Evolutionary conservation across 257 asterid genomes (phyloP).

Genomic region (Buddleja alternifolia): DNA sequence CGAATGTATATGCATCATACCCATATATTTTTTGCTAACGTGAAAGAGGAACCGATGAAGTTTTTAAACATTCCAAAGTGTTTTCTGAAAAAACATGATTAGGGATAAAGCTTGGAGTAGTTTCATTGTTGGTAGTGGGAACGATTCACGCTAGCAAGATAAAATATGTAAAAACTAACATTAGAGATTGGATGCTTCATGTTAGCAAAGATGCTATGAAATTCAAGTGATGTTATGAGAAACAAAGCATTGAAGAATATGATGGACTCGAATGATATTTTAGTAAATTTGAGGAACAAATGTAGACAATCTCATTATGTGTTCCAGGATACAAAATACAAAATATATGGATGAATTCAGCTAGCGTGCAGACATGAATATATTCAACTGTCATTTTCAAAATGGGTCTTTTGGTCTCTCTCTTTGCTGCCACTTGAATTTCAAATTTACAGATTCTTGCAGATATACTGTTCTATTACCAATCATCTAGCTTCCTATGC

Average conservation of each 20-base stretch:
- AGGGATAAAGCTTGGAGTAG: not conserved
- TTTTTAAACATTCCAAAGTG: no score
- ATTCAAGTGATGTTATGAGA: not conserved
- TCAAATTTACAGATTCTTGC: not conserved
- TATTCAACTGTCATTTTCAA: not conserved
- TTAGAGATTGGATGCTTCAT: not conserved
- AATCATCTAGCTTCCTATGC: not conserved
- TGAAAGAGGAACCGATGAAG: no score
- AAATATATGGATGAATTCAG: not conserved
- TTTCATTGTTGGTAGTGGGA: slow-evolving; percentile 7
- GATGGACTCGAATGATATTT: not conserved
- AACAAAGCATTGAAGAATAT: not conserved
- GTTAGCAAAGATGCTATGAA: not conserved
- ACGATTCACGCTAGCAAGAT: not conserved
- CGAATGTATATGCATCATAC: no score
- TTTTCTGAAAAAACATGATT: no score
- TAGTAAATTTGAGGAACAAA: not conserved
- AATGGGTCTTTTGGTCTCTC: not conserved
- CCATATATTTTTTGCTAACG: no score
- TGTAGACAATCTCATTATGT: not conserved
- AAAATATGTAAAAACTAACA: not conserved
- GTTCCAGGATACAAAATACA: not conserved
- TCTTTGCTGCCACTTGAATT: not conserved
- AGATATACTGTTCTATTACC: not conserved
- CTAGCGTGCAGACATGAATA: not conserved